A percentile compares a stretch with the other conserved stretches of the same genome.
These are phyloP conservation scores for bread wheat (Triticum aestivum) DNA, from an alignment of 176 grass and related monocot species.

Conservation along the genomic window DNA sequence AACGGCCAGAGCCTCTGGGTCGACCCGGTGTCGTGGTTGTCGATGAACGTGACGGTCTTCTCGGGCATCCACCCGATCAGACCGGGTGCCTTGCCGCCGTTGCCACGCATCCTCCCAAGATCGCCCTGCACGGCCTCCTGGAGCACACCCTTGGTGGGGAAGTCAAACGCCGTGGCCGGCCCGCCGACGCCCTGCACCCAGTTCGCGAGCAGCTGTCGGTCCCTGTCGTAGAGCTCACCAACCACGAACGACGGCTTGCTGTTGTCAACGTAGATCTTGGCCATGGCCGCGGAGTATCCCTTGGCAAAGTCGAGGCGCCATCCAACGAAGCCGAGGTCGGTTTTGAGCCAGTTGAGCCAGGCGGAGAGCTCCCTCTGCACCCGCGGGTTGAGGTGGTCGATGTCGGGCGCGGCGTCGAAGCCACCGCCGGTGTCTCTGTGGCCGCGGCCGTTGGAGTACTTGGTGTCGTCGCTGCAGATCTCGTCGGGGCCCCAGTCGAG, in stretches of 20 bases:
- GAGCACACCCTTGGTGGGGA: no score
- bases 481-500: conserved; percentile 67
- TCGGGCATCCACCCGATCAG: conserved; percentile 62
- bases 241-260: no score
- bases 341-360: conserved; percentile 83
- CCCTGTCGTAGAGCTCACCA: no score
- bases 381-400: conserved; percentile 73
- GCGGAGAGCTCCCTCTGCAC: conserved; percentile 61
- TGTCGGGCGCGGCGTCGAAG: conserved; percentile 60
- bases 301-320: conserved; percentile 85
- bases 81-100: conserved; percentile 43
- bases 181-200: no score
- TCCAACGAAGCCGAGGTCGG: conserved; percentile 66
- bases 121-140: no score
- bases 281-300: conserved; percentile 43
- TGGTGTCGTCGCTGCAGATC: conserved; percentile 69
- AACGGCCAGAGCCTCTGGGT: conserved; percentile 77
- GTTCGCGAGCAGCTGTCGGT: no score
- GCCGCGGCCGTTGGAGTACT: conserved; percentile 48
- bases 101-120: no score
- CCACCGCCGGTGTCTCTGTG: conserved; percentile 54
- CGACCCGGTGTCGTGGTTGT: conserved; percentile 81
- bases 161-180: no score
- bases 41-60: conserved; percentile 52
- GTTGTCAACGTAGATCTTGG: no score